Base-by-base conservation (phyloP, 2,329 filamentous ascomycete species). In the Eutypella sp. region DNA sequence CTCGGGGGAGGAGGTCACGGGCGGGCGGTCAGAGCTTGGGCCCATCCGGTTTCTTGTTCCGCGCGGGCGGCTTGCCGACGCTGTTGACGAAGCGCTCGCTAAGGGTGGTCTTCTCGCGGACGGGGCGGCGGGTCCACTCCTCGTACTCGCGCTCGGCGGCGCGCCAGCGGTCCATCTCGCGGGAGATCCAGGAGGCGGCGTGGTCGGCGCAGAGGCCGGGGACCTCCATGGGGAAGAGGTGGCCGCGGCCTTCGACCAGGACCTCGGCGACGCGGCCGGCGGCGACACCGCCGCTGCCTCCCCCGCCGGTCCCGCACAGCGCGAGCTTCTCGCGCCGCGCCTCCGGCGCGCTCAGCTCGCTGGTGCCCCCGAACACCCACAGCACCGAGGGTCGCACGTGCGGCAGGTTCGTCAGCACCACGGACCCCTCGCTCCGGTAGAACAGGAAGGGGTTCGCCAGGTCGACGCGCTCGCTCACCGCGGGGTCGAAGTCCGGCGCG, bases 221-320 rank as follows among this genome's bases (percentile, higher is more conserved):
- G 33, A 79, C 77, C 66, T 96, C 90, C 79, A 96, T 87, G 0
- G 91, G 85, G 23, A 96, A 79, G 36, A 96, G 66, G 65, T 97
- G 92, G 0, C 91, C 89, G 5, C 76, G 73, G 0, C 76, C 76
- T 23, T 84, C 68, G 7, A 93, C 66, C 15, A 81, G 71, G 5
- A 87, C 75, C 52, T 82, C 75, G 46, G 72, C 74, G 2, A 96
- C 90, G 39, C 81, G 73, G 0, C 86, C 88, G 11, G 76, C 76
- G n/a, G 67, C 65, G 4, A 63, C 71, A 40, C 85, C 78, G 16
- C 89, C 79, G 54, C 81, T 85, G 2, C 88, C 87, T 6, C 86
- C 84, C 0, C 78, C 66, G 0, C 81, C 86, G 0, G 68, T 65
- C 2, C 87, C 87, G 0, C 85, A 89, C n/a, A 69, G 51, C 2